Percentiles rank a stretch among this genome's conserved stretches.
phyloP scores from a whole-genome alignment of 129 eudicot genomes.

The Escallonia rubra region DNA sequence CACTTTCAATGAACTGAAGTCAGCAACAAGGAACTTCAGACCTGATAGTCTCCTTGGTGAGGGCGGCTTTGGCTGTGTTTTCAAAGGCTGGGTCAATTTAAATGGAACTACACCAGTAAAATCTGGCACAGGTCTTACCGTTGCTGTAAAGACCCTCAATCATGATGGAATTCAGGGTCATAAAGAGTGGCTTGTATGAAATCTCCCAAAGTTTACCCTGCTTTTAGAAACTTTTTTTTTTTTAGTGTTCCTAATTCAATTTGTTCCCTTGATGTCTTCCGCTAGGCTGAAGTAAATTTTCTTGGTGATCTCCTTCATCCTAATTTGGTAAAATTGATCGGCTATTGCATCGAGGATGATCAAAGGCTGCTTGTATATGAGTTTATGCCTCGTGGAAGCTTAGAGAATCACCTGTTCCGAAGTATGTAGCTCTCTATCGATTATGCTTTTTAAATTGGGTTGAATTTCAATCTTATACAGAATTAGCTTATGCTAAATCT shows the following conservation, averaged over 20 bases:
- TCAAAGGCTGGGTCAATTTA: conserved; percentile 92
- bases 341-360: conserved; percentile 92
- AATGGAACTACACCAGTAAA: conserved; percentile 65
- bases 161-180: conserved; percentile 99
- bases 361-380: conserved; percentile 96
- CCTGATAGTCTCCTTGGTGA: conserved; percentile 92
- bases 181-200: conserved; percentile 89
- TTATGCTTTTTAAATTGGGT: too few relatives aligned
- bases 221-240: not conserved
- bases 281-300: conserved; percentile 87
- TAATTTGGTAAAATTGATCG: conserved; percentile 82
- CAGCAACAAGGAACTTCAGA: conserved; percentile 89
- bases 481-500: too few relatives aligned
- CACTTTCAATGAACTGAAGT: conserved; percentile 65
- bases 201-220: not conserved
- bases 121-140: conserved; percentile 85
- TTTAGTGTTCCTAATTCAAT: not conserved
- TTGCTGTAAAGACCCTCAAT: conserved; percentile 92
- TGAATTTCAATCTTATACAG: too few relatives aligned
- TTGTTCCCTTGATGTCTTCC: conserved; percentile 1
- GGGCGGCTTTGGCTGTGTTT: conserved; percentile 97
- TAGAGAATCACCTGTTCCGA: conserved; percentile 93
- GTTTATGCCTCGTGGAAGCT: conserved; percentile 96
- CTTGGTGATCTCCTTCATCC: conserved; percentile 98
- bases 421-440: conserved; percentile 43